A percentile compares a stretch with the other conserved stretches of the same genome.
Conservation (phyloP, 345 rosid genomes). For the Eucalyptus cladocalyx region DNA sequence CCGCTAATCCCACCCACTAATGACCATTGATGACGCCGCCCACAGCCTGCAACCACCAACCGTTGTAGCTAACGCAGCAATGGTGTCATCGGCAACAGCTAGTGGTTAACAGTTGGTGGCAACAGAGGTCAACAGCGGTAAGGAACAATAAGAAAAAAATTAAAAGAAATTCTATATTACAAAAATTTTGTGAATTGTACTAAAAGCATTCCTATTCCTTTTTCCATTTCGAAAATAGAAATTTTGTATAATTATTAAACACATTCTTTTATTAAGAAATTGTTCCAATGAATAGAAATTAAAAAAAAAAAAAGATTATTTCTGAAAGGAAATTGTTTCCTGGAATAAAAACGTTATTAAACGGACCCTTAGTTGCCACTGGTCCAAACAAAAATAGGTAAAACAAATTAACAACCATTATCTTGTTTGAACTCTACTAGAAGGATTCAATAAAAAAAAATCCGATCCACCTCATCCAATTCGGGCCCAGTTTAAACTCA, state of each 20-base stretch:
- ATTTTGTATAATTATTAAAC: too few species aligned
- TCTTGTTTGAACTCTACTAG: background rate
- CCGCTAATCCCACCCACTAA: too few species aligned
- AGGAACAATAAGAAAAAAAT: too few species aligned
- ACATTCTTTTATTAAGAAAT: too few species aligned
- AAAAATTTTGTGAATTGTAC: too few species aligned
- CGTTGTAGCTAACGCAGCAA: fast-evolving
- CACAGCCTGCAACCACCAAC: too few species aligned
- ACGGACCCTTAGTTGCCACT: too few species aligned
- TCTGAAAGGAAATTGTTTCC: too few species aligned
- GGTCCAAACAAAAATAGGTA: background rate
- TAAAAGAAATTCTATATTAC: too few species aligned
- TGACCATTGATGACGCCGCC: fast-evolving
- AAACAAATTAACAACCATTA: background rate
- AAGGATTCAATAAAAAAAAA: background rate
- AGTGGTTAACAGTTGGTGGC: fast-evolving
- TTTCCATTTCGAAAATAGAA: fast-evolving
- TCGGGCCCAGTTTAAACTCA: background rate
- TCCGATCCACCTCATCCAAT: background rate
- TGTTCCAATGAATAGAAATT: fast-evolving
- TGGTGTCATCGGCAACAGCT: fast-evolving
- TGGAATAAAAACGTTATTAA: too few species aligned
- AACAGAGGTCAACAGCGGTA: fast-evolving
- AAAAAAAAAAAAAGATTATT: too few species aligned
- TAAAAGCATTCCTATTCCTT: too few species aligned